Percentiles rank a stretch among this genome's conserved stretches.
Conservation (phyloP, 495 filamentous ascomycete species). For the Neurospora sp. region DNA sequence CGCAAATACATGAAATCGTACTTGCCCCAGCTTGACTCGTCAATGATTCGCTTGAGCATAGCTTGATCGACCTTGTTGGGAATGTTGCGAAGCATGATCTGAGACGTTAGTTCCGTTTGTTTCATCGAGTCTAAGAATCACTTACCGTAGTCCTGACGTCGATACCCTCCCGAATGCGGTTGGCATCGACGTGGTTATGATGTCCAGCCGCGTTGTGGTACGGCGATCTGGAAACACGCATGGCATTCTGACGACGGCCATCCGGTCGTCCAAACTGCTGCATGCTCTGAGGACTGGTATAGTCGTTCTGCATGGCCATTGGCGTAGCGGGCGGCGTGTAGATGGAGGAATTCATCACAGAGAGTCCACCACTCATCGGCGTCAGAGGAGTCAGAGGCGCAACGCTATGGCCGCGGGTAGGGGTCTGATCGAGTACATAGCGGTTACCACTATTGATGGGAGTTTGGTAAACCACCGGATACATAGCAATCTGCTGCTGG, state of each 20-base stretch:
- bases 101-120: conserved; percentile 5
- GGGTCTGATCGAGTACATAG: conserved; percentile 28
- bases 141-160: conserved; percentile 68
- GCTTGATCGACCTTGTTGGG: conserved; percentile 82
- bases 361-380: conserved; percentile 11
- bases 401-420: conserved; percentile 19
- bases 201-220: conserved; percentile 36
- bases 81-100: conserved; percentile 96
- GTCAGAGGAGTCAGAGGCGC: conserved; percentile 10
- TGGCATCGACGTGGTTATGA: conserved; percentile 58
- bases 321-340: conserved; percentile 28
- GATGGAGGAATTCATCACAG: conserved; percentile 16
- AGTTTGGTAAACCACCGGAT: conserved; percentile 26
- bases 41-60: conserved; percentile 68
- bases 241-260: conserved; percentile 31
- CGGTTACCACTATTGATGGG: conserved; percentile 13
- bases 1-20: conserved; percentile 96
- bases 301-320: conserved; percentile 17
- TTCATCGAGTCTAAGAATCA: neutral
- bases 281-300: conserved; percentile 21
- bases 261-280: conserved; percentile 19
- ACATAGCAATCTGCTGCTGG: conserved; percentile 19
- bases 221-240: conserved; percentile 28
- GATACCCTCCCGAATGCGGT: conserved; percentile 52
- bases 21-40: conserved; percentile 65